Evolutionary conservation across 257 asterid species (phyloP).

Genomic region (Primulina tabacum): DNA sequence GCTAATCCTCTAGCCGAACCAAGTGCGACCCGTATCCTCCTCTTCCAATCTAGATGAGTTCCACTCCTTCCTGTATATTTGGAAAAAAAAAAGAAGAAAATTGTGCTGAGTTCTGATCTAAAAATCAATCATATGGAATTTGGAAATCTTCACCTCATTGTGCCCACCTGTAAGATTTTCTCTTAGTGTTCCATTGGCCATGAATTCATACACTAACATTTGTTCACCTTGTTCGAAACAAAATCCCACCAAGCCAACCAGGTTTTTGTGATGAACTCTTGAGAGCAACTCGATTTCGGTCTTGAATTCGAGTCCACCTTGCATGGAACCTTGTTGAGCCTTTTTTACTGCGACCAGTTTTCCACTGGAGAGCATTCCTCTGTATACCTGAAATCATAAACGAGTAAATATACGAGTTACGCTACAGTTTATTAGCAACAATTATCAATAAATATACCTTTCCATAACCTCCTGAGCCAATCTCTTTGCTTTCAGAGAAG

Average conservation of each 20-base stretch:
- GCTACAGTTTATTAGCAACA: not conserved
- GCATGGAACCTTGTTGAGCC: slow-evolving; percentile 80
- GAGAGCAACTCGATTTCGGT: slow-evolving; percentile 93
- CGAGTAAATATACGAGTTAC: not conserved
- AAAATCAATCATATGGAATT: not conserved
- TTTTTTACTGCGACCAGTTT: slow-evolving; percentile 77
- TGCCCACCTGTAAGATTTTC: slow-evolving; percentile 65
- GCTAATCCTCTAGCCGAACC: slow-evolving; percentile 97
- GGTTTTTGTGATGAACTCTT: slow-evolving; percentile 93
- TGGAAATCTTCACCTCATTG: not conserved
- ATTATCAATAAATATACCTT: slow-evolving; percentile 34
- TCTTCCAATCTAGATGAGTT: slow-evolving; percentile 77
- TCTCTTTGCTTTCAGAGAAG: slow-evolving; percentile 68
- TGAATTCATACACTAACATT: slow-evolving; percentile 82
- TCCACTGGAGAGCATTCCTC: slow-evolving; percentile 66
- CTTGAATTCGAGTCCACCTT: slow-evolving; percentile 92
- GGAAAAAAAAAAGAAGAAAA: slow-evolving; percentile 10
- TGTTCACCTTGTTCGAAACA: slow-evolving; percentile 95
- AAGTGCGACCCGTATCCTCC: slow-evolving; percentile 70
- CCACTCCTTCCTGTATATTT: slow-evolving; percentile 60
- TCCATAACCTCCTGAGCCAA: slow-evolving; percentile 98
- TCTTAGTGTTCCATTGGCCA: slow-evolving; percentile 75
- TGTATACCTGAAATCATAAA: slow-evolving; percentile 54
- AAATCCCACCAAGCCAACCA: slow-evolving; percentile 85
- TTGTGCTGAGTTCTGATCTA: not conserved